Conservation (phyloP, 306 rosid genomes). For the Comarum palustre region DNA sequence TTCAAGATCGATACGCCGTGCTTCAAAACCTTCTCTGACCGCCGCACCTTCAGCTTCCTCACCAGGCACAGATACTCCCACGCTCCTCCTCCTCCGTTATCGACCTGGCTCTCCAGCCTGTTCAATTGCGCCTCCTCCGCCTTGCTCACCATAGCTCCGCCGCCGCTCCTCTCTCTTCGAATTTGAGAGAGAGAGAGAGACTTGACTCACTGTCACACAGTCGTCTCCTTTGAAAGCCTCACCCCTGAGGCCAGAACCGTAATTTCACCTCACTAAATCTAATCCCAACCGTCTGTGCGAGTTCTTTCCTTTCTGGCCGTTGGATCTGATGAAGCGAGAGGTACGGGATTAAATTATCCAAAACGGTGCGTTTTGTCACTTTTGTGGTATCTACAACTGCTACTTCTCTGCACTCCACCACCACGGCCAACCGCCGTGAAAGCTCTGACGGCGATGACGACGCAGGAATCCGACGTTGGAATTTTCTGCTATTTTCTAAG, state of each 20-base stretch:
- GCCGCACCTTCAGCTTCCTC: slow-evolving; percentile 82
- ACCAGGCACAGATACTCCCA: slow-evolving; percentile 87
- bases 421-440: slow-evolving; percentile 8
- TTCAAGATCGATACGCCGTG: slow-evolving; percentile 83
- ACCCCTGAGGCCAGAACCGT: not conserved
- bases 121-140: slow-evolving; percentile 70
- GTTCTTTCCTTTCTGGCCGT: not conserved
- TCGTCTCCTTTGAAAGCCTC: slow-evolving; percentile 3
- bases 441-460: slow-evolving; percentile 34
- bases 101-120: slow-evolving; percentile 85
- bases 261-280: too few species aligned
- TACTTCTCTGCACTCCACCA: slow-evolving; percentile 27
- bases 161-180: slow-evolving; percentile 21
- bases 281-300: not conserved
- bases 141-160: slow-evolving; percentile 68
- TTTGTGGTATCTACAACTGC: too few species aligned
- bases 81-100: slow-evolving; percentile 97
- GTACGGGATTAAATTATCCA: too few species aligned
- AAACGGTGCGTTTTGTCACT: too few species aligned
- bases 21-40: slow-evolving; percentile 77
- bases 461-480: slow-evolving; percentile 74
- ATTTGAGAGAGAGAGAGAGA: slow-evolving; percentile 10
- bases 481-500: slow-evolving; percentile 77
- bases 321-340: too few species aligned
- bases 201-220: not conserved